A percentile compares a stretch with the other conserved stretches of the same genome.
These are phyloP conservation scores for Mentha longifolia DNA, from an alignment of 257 asterid genomes.

Conservation along the genomic window DNA sequence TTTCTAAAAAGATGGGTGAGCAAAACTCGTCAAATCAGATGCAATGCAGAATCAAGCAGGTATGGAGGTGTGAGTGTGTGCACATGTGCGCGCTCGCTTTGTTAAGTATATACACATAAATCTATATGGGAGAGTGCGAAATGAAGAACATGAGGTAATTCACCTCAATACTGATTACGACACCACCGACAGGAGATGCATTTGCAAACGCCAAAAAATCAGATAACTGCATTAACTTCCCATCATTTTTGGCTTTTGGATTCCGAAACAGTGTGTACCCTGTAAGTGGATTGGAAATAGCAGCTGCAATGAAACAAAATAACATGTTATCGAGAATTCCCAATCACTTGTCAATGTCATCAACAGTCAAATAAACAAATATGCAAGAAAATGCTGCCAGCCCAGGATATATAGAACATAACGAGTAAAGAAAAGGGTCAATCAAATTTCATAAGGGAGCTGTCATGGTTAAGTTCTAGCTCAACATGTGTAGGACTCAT, in stretches of 20 bases:
- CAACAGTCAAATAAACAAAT: no score
- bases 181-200: conserved; percentile 75
- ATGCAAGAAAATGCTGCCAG: no score
- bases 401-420: no score
- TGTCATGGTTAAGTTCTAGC: no score
- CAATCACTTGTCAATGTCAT: no score
- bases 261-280: conserved; percentile 49
- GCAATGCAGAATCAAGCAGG: neutral
- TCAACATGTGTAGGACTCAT: no score
- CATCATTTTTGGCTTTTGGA: conserved; percentile 55
- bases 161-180: conserved; percentile 79
- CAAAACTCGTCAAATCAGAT: neutral
- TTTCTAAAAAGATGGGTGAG: neutral
- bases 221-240: conserved; percentile 58
- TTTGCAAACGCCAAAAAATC: conserved; percentile 71
- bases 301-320: conserved; percentile 60
- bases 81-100: neutral
- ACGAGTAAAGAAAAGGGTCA: no score
- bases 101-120: neutral
- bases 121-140: neutral
- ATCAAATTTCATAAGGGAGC: no score
- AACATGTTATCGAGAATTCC: conserved; percentile 15
- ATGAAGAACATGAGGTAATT: conserved; percentile 15
- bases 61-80: neutral
- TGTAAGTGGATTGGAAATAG: conserved; percentile 50